These are phyloP conservation scores for Komagataella mondaviorum DNA, from an alignment of 805 yeast species.

Conservation along the genomic window DNA sequence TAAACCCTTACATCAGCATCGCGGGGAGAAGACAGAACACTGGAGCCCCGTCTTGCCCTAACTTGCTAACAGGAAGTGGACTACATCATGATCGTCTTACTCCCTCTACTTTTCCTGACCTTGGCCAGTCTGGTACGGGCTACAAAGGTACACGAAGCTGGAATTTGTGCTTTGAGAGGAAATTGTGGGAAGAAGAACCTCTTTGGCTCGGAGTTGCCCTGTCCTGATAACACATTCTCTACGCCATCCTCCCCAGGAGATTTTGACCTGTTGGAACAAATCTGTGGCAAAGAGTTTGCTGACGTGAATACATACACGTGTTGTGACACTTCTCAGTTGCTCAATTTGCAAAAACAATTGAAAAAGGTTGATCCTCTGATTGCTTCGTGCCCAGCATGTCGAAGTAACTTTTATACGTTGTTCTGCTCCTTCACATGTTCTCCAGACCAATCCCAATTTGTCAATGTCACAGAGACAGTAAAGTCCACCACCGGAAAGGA, in stretches of 20 bases:
- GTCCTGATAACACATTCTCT: slow-evolving; percentile 46
- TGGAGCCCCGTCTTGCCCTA: neutral
- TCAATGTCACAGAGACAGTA: slow-evolving; percentile 46
- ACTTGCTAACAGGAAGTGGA: neutral
- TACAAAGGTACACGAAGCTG: neutral
- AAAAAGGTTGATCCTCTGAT: slow-evolving; percentile 70
- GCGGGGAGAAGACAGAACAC: neutral
- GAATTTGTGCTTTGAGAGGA: neutral
- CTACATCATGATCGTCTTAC: neutral
- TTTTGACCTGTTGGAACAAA: slow-evolving; percentile 27
- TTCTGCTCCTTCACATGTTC: slow-evolving; percentile 89
- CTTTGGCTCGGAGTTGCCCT: slow-evolving; percentile 74
- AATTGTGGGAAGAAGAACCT: slow-evolving; percentile 69
- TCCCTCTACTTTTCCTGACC: neutral
- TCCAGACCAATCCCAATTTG: slow-evolving; percentile 63
- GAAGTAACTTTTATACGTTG: slow-evolving; percentile 68
- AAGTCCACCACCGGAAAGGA: slow-evolving; percentile 34
- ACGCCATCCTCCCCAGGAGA: slow-evolving; percentile 30
- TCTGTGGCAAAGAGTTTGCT: slow-evolving; percentile 68
- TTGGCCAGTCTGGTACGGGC: neutral
- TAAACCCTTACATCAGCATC: neutral
- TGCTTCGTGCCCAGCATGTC: slow-evolving; percentile 90
- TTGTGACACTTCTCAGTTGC: slow-evolving; percentile 55
- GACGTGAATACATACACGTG: slow-evolving; percentile 35
- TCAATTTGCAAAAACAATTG: slow-evolving; percentile 39